Base-by-base conservation (phyloP, 2,329 filamentous ascomycete genomes). In the Diaporthe caulivora region DNA sequence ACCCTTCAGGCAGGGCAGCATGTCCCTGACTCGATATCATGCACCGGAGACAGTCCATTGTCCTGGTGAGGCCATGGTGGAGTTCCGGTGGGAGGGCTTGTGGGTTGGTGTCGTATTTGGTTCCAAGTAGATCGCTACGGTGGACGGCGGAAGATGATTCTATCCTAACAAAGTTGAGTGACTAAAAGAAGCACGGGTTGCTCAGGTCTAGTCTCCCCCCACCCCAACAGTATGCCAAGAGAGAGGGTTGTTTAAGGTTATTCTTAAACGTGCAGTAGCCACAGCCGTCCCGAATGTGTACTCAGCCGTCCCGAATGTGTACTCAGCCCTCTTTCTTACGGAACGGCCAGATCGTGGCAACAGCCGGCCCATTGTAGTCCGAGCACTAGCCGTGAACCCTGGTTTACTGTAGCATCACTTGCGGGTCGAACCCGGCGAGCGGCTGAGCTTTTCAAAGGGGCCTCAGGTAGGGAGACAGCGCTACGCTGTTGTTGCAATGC, bases 11-110 rank as follows among this genome's bases (percentile, higher is more conserved):
- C 29, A 51, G 44, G 21, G 60, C 42, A 37, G 26, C 29, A 37
- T 49, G 44, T 42, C 29, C 42, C 42, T 65, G 60, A 65, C 60
- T 65, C 60, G 60, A 65, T 51, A 65, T 29, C 29, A 64, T 24
- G 18, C 42, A 18, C 44, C 29, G 15, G 29, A 18, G 60, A n/a
- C 21, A 37, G 62, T 15, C 13, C 18, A 21, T 34, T 37, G 44
- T 40, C 44, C 11, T 18, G 6, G 62, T 65, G 29, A 51, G 29
- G 62, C 29, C 6, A 65, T 47, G 62, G 62, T 65, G 62, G 62
- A 37, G 62, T 13, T 31, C 62, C 44, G 44, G 44, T 29, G 62
- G 13, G 24, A 17, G 2, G 31, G 29, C 31, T 0, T 51, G 62
- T 37, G 62, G 62, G 21, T 49, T 65, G 44, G 13, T 65, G 44